Percentiles rank a stretch among this genome's conserved stretches.
Conservation (phyloP, 2,329 filamentous ascomycete species). For the Talaromyces sp. region DNA sequence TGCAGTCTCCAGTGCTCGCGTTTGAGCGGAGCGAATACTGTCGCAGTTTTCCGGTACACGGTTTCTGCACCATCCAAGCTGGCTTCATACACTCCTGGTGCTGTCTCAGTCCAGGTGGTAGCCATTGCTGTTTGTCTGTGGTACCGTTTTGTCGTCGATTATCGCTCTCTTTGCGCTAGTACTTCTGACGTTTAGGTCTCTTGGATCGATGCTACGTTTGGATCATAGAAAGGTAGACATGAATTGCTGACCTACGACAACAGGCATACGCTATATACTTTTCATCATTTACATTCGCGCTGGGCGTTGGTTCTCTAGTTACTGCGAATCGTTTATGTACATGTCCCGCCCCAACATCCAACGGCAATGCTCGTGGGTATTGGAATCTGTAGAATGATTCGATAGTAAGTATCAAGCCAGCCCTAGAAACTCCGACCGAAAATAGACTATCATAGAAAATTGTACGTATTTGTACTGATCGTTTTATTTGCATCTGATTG, state of each 20-base stretch:
- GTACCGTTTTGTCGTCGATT: neutral
- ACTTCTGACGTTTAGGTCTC: neutral
- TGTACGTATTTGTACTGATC: neutral
- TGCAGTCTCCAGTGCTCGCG: slow-evolving; percentile 20
- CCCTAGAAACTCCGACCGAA: neutral
- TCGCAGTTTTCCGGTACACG: slow-evolving; percentile 11
- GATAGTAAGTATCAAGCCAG: neutral
- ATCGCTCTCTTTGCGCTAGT: neutral
- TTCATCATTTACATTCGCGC: neutral
- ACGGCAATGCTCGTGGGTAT: neutral
- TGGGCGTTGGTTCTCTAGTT: neutral
- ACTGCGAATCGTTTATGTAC: neutral
- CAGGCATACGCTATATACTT: neutral
- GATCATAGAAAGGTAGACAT: neutral
- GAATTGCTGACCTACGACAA: neutral
- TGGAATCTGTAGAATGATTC: neutral
- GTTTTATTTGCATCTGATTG: neutral
- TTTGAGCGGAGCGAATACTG: neutral
- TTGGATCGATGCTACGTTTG: neutral
- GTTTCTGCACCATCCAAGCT: slow-evolving; percentile 30
- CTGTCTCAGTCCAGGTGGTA: neutral
- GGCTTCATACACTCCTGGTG: slow-evolving; percentile 4
- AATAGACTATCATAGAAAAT: neutral
- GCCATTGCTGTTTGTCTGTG: neutral
- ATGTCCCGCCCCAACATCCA: neutral